A percentile compares a stretch with the other conserved stretches of the same genome.
Evolutionary conservation across 2,329 filamentous ascomycete species (phyloP).

Genomic region (Cladosporium sp.): DNA sequence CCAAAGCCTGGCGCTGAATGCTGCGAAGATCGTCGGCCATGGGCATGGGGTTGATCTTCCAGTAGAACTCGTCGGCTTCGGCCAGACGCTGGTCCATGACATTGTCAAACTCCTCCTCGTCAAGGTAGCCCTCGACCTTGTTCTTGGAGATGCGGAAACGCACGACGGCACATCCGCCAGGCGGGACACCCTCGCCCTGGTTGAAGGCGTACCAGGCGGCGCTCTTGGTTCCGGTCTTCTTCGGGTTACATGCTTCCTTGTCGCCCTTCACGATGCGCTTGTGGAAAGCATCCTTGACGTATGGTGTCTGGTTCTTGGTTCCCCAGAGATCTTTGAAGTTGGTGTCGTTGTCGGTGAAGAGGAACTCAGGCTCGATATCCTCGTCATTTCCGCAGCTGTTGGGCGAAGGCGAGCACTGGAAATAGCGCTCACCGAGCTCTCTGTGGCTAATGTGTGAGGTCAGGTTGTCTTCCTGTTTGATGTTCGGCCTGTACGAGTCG

Average conservation of each 20-base stretch:
- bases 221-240: conserved; percentile 76
- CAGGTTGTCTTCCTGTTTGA: conserved; percentile 62
- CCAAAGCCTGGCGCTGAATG: conserved; percentile 89
- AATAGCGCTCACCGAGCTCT: conserved; percentile 75
- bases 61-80: conserved; percentile 97
- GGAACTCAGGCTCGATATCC: conserved; percentile 76
- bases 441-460: conserved; percentile 73
- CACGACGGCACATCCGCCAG: conserved; percentile 91
- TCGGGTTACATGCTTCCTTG: conserved; percentile 76
- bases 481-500: conserved; percentile 78
- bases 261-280: conserved; percentile 78
- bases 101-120: conserved; percentile 90
- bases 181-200: conserved; percentile 78
- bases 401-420: conserved; percentile 84
- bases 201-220: conserved; percentile 92
- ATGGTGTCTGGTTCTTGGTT: conserved; percentile 72
- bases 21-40: conserved; percentile 92
- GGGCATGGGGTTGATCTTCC: conserved; percentile 83
- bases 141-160: conserved; percentile 82
- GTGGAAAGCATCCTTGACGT: conserved; percentile 95
- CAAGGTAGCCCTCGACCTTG: conserved; percentile 66
- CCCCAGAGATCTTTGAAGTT: conserved; percentile 76
- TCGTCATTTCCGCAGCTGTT: conserved; percentile 73
- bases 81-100: conserved; percentile 77
- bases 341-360: conserved; percentile 96